A percentile compares a stretch with the other conserved stretches of the same genome.
phyloP scores from a whole-genome alignment of 257 asterid genomes.

The Lycium barbarum region DNA sequence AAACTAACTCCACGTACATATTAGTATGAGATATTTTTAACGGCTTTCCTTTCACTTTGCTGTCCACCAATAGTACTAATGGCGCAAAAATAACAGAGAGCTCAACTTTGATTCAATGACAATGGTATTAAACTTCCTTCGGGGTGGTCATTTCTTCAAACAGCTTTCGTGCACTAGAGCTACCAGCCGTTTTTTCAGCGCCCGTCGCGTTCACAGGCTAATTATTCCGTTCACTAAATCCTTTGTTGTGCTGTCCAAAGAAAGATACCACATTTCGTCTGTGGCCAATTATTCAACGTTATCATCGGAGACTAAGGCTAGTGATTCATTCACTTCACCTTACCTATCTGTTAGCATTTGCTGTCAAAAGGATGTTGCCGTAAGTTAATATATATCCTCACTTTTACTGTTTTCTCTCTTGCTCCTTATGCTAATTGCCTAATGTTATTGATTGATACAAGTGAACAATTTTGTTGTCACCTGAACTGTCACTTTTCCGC shows the following conservation, averaged over 20 bases:
- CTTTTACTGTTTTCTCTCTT: not conserved
- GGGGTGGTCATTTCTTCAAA: conserved; percentile 77
- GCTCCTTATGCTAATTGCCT: not conserved
- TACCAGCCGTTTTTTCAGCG: conserved; percentile 40
- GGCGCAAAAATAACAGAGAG: not conserved
- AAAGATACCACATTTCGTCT: conserved; percentile 28
- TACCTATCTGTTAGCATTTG: conserved; percentile 79
- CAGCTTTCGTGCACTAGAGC: conserved; percentile 52
- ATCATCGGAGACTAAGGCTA: conserved; percentile 32
- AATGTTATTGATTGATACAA: not conserved
- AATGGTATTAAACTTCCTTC: conserved; percentile 36
- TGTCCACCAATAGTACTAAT: not conserved
- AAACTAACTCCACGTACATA: too few relatives aligned
- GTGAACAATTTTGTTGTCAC: not conserved
- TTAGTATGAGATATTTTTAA: too few relatives aligned
- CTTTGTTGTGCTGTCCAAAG: conserved; percentile 18
- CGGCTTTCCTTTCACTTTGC: not conserved
- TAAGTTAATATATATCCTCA: conserved; percentile 40
- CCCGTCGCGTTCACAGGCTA: conserved; percentile 37
- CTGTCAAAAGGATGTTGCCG: conserved; percentile 66
- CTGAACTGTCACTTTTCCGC: too few relatives aligned
- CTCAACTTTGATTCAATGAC: conserved; percentile 36
- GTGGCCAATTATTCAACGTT: conserved; percentile 43
- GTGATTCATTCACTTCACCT: conserved; percentile 57
- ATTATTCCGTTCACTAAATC: conserved; percentile 32